Base-by-base conservation (phyloP, 345 rosid genomes). In the Excoecaria cochinchinensis region DNA sequence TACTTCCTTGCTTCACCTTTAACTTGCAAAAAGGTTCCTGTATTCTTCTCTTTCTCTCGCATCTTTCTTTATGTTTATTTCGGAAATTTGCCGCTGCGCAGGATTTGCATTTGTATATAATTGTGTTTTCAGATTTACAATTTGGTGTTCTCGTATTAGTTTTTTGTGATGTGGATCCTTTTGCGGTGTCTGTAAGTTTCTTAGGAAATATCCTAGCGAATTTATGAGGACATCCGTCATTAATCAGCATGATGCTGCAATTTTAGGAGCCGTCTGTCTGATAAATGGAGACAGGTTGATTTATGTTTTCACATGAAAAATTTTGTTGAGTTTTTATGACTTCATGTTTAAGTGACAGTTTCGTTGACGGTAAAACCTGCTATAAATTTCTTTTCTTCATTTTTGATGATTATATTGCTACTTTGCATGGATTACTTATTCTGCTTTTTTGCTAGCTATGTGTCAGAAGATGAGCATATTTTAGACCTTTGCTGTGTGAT, bases 1-100 rank as follows among this genome's bases (percentile, higher is more conserved):
- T 92, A 92, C 83, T 94, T 94, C 74, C 96, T 94, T 42, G 97
- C 98, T 19, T 92, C 98, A 61, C 99, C 99, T 83, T 83, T 91
- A 77, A 92, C 97, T 80, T 95, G 99, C 94, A 92, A 92, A 85
- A 95, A 95, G 99, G 99, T 95, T 61, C 31, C 31, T 31, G 31
- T 31, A 1, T 22, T 13, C 1, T 68, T 8, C 3, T 17, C 22
- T n/a, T 17, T 55, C 13, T 7, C 21, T 36, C 17, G 13, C 12
- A 5, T 24, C 66, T 73, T 13, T 39, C 25, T 0, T 55, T 22
- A 10, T 11, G 52, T 3, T 15, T 69, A 6, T 19, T 14, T 39
- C 17, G 15, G 39, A 14, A 16, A 12, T 50, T 60, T 64, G 72
- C 44, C 31, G 40, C 19, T 22, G 52, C 40, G 73, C 25, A 64